Percentiles rank a stretch among this genome's conserved stretches.
Conservation (phyloP, 768 basidiomycete species). For the Terana coerulea region DNA sequence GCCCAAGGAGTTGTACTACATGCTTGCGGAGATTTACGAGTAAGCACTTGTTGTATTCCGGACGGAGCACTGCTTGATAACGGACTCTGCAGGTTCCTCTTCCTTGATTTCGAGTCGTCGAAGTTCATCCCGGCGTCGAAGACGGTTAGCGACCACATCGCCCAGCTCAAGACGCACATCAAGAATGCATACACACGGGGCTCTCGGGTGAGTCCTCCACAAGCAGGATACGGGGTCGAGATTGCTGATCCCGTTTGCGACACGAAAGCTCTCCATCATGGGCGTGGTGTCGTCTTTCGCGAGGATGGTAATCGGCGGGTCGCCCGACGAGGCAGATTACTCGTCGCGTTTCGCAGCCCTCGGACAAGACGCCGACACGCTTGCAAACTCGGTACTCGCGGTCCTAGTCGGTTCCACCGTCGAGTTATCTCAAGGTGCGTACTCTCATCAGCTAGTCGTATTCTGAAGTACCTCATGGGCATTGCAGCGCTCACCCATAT, state of each 20-base stretch:
- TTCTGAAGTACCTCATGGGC: background rate
- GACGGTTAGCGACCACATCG: slow-evolving; percentile 49
- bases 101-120: slow-evolving; percentile 64
- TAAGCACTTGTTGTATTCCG: slow-evolving; percentile 35
- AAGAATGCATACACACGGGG: slow-evolving; percentile 33
- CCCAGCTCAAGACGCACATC: slow-evolving; percentile 54
- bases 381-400: slow-evolving; percentile 69
- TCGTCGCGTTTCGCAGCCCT: slow-evolving; percentile 54
- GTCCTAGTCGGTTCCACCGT: slow-evolving; percentile 64
- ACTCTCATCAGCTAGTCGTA: background rate
- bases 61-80: background rate
- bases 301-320: slow-evolving; percentile 45
- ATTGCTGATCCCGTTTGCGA: too few relatives aligned
- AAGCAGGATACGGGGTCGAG: too few relatives aligned
- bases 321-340: slow-evolving; percentile 40
- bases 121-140: slow-evolving; percentile 53
- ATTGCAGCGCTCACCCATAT: slow-evolving; percentile 57
- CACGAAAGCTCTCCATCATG: slow-evolving; percentile 27
- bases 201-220: too few relatives aligned
- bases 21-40: slow-evolving; percentile 70
- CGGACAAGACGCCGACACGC: slow-evolving; percentile 53
- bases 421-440: slow-evolving; percentile 65
- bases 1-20: slow-evolving; percentile 54
- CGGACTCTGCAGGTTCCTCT: slow-evolving; percentile 54
- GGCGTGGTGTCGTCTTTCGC: slow-evolving; percentile 46